Conservation (phyloP, 345 rosid genomes). For the Acer negundo region DNA sequence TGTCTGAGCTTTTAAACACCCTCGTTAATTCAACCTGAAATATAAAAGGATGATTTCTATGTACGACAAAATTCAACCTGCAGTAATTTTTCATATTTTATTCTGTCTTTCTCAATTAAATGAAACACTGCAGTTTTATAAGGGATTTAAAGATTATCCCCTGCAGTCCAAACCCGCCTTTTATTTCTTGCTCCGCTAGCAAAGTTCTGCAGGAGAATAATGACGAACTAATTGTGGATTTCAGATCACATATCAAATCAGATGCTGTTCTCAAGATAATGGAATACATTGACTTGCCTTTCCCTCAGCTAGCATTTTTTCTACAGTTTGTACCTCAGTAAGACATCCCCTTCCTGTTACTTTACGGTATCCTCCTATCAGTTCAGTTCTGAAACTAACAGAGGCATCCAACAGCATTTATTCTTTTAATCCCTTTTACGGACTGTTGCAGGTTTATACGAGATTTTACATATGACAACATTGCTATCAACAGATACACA, state of each 20-base stretch:
- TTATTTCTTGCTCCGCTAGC: background rate
- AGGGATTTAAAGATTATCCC: background rate
- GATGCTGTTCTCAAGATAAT: slow-evolving; percentile 87
- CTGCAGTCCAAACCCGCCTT: background rate
- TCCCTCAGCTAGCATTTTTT: slow-evolving; percentile 79
- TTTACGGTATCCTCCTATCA: background rate
- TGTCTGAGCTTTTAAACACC: background rate
- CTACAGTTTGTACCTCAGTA: slow-evolving; percentile 71
- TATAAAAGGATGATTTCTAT: background rate
- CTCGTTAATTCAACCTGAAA: background rate
- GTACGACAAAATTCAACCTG: background rate
- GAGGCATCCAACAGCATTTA: background rate
- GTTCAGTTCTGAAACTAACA: slow-evolving; percentile 2
- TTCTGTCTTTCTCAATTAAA: background rate
- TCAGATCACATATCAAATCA: slow-evolving; percentile 82
- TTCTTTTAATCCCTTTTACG: background rate
- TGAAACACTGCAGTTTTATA: background rate
- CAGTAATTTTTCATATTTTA: background rate
- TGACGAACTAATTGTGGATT: slow-evolving; percentile 22
- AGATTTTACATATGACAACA: slow-evolving; percentile 70
- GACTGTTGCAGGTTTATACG: slow-evolving; percentile 57
- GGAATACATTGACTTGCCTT: slow-evolving; percentile 81
- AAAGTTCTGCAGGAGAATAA: background rate
- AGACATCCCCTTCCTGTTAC: slow-evolving; percentile 24
- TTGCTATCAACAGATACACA: slow-evolving; percentile 75